These are phyloP conservation scores for Thalassiosira delicatula DNA, from an alignment of 352 stramenopile species.

Conservation along the genomic window DNA sequence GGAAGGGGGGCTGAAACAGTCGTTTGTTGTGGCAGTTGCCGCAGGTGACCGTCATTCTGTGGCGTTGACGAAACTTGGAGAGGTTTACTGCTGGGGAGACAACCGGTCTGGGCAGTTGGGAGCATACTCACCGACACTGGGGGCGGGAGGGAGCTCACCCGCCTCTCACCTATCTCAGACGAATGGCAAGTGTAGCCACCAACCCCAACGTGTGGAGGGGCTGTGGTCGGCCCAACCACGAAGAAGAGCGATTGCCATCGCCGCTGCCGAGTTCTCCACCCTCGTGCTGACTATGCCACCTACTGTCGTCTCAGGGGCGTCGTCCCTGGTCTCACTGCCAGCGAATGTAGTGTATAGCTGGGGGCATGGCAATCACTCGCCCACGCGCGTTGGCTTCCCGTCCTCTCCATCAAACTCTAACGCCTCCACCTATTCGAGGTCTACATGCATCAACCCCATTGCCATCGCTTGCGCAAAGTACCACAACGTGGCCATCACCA, in stretches of 20 bases:
- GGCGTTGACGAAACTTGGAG: constrained; percentile 71
- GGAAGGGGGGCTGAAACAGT: constrained; percentile 72
- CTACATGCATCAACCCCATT: constrained; percentile 73
- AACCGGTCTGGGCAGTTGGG: constrained; percentile 81
- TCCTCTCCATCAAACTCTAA: too few relatives aligned
- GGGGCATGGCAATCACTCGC: constrained; percentile 81
- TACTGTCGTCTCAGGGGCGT: constrained; percentile 12
- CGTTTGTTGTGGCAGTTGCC: constrained; percentile 71
- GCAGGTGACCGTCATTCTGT: constrained; percentile 81
- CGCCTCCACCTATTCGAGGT: constrained; percentile 25
- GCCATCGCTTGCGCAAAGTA: constrained; percentile 79
- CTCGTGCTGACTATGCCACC: constrained; percentile 70
- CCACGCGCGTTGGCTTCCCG: constrained; percentile 73
- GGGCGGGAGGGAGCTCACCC: not conserved
- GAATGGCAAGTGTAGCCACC: constrained; percentile 37
- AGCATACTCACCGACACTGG: constrained; percentile 1
- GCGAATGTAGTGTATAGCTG: constrained; percentile 81
- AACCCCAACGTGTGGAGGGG: constrained; percentile 72
- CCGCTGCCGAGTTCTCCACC: constrained; percentile 78
- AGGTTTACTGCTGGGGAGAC: constrained; percentile 84
- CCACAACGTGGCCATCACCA: constrained; percentile 78
- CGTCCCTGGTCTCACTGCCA: constrained; percentile 47
- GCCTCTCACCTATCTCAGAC: not conserved
- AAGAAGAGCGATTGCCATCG: constrained; percentile 72
- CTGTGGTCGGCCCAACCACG: constrained; percentile 66